Percentiles rank a stretch among this genome's conserved stretches.
These are phyloP conservation scores for Beauveria rudraprayagi DNA, from an alignment of 2,329 filamentous ascomycete species.

Conservation along the genomic window DNA sequence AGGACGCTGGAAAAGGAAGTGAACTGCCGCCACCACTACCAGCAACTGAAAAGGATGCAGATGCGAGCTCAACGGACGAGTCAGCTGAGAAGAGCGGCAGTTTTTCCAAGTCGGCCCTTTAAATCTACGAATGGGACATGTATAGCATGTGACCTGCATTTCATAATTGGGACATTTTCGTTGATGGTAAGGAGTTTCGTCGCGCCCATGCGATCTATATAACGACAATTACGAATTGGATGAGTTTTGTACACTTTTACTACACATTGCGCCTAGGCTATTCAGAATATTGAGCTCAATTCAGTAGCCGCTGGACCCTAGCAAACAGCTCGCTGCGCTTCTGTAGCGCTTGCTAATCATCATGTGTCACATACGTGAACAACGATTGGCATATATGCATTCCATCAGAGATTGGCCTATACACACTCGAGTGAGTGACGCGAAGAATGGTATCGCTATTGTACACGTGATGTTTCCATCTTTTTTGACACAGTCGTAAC, in stretches of 20 bases:
- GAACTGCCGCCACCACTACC: neutral
- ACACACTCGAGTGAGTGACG: neutral
- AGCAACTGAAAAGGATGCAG: neutral
- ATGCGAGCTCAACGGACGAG: neutral
- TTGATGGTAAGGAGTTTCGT: no score
- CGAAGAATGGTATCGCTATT: slow-evolving; percentile 3
- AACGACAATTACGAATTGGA: no score
- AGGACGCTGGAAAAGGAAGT: neutral
- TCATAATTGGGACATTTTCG: neutral
- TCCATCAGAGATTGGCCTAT: slow-evolving; percentile 1
- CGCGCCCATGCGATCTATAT: neutral
- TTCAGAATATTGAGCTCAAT: neutral
- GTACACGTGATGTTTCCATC: slow-evolving; percentile 17
- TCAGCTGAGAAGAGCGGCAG: neutral
- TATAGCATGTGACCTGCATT: no score
- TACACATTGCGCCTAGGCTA: neutral
- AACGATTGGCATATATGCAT: neutral
- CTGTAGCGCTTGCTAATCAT: neutral
- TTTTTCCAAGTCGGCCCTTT: neutral
- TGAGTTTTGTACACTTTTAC: neutral
- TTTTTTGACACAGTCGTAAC: slow-evolving; percentile 15
- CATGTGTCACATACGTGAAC: neutral
- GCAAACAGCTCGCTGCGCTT: neutral
- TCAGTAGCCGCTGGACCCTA: neutral
- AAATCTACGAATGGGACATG: neutral